Conservation (phyloP, 2,329 filamentous ascomycete species). For the Scopulariopsis brevicaulis region DNA sequence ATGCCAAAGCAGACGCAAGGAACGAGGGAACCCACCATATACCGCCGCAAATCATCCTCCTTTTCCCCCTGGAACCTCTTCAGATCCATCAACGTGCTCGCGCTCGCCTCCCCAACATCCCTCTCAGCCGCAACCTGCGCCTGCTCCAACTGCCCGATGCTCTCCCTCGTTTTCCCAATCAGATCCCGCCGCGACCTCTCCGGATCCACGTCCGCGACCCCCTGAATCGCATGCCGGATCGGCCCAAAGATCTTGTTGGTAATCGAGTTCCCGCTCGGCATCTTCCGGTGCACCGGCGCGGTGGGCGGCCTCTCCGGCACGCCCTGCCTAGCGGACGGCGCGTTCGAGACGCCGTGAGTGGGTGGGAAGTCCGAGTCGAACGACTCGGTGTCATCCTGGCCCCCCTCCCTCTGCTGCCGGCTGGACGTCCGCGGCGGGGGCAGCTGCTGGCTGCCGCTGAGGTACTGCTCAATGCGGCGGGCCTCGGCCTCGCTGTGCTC, state of each 20-base stretch:
- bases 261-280: slow-evolving; percentile 77
- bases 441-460: slow-evolving; percentile 60
- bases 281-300: slow-evolving; percentile 55
- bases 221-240: slow-evolving; percentile 89
- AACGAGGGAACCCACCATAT: slow-evolving; percentile 68
- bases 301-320: slow-evolving; percentile 42
- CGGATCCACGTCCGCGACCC: slow-evolving; percentile 91
- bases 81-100: slow-evolving; percentile 78
- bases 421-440: slow-evolving; percentile 48
- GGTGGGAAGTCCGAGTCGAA: slow-evolving; percentile 95
- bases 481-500: slow-evolving; percentile 91
- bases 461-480: slow-evolving; percentile 84
- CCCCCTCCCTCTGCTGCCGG: slow-evolving; percentile 40
- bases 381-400: slow-evolving; percentile 69
- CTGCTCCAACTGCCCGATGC: slow-evolving; percentile 76
- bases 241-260: slow-evolving; percentile 90
- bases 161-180: slow-evolving; percentile 91
- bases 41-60: slow-evolving; percentile 83
- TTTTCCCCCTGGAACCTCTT: slow-evolving; percentile 92
- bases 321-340: slow-evolving; percentile 65
- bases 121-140: slow-evolving; percentile 78
- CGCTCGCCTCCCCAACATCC: slow-evolving; percentile 87
- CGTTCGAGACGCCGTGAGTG: slow-evolving; percentile 65
- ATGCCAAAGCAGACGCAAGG: background rate
- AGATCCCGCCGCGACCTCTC: slow-evolving; percentile 85